Evolutionary conservation across 352 stramenopile species (phyloP).

Genomic region (Globisporangium okanoganense): DNA sequence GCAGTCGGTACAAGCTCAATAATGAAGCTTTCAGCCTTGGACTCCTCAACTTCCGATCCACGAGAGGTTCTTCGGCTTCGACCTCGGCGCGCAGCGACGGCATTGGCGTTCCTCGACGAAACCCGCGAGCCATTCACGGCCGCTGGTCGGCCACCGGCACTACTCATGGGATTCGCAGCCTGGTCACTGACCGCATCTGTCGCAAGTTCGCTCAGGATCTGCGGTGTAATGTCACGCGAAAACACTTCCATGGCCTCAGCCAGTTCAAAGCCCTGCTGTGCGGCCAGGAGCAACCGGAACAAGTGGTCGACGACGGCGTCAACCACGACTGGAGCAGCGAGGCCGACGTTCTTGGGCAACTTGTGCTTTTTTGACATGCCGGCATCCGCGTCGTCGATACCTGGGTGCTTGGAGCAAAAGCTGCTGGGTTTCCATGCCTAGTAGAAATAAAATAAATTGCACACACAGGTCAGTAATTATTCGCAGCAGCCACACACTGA

Average conservation of each 20-base stretch:
- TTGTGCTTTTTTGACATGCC: conserved; percentile 40
- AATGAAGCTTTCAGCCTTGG: conserved; percentile 13
- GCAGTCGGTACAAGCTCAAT: neutral
- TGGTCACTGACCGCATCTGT: conserved; percentile 13
- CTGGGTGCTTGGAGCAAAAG: conserved; percentile 78
- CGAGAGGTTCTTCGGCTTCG: conserved; percentile 12
- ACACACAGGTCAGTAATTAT: neutral
- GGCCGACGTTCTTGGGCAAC: conserved; percentile 57
- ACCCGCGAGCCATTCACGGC: neutral
- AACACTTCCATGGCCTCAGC: conserved; percentile 70
- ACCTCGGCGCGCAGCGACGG: conserved; percentile 12
- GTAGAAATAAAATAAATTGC: neutral
- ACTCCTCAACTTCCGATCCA: conserved; percentile 19
- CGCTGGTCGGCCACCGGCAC: neutral
- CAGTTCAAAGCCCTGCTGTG: conserved; percentile 70
- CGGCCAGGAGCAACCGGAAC: conserved; percentile 59
- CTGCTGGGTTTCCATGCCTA: conserved; percentile 76
- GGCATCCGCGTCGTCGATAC: conserved; percentile 33
- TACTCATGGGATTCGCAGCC: neutral
- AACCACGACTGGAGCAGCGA: conserved; percentile 57
- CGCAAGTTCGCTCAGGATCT: conserved; percentile 39
- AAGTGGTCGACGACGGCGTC: conserved; percentile 75
- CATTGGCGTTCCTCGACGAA: conserved; percentile 9
- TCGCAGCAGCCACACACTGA: neutral
- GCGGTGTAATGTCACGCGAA: conserved; percentile 45